A percentile compares a stretch with the other conserved stretches of the same genome.
Conservation (phyloP, 75 land plant genomes). For the Cupressus sempervirens region DNA sequence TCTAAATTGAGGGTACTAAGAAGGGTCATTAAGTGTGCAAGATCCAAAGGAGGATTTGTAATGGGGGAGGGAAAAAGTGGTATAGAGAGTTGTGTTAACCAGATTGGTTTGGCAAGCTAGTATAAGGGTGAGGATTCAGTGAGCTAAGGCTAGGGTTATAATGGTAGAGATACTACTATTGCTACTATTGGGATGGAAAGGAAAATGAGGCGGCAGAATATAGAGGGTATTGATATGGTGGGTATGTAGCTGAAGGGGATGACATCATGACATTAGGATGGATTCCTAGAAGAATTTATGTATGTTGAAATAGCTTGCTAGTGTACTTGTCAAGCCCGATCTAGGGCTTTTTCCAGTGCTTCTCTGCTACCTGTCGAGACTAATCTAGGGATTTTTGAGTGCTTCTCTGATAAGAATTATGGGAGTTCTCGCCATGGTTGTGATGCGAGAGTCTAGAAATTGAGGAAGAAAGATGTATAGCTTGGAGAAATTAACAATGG, state of each 20-base stretch:
- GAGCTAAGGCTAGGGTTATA: slow-evolving; percentile 1
- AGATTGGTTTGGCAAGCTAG: background rate
- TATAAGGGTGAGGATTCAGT: background rate
- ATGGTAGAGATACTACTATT: background rate
- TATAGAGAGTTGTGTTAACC: background rate
- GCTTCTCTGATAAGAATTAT: background rate
- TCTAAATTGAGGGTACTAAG: slow-evolving; percentile 26
- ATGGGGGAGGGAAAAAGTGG: slow-evolving; percentile 13
- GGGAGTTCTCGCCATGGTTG: background rate
- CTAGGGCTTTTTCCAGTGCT: background rate
- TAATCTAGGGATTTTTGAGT: no score
- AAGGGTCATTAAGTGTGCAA: slow-evolving; percentile 47
- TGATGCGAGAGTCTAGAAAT: background rate
- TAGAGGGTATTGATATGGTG: slow-evolving; percentile 10
- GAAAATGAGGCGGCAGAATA: background rate
- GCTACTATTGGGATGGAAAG: background rate
- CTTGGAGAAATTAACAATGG: no score
- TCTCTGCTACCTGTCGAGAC: no score
- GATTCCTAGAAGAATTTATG: slow-evolving; percentile 18
- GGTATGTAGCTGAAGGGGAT: slow-evolving; percentile 13
- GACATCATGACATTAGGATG: slow-evolving; percentile 4
- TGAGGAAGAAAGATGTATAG: background rate
- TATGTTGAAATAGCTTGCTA: slow-evolving; percentile 11
- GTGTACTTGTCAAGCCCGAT: slow-evolving; percentile 7
- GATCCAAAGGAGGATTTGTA: slow-evolving; percentile 21